Base-by-base conservation (phyloP, 176 grass and related monocot species). In the Carex parvula region DNA sequence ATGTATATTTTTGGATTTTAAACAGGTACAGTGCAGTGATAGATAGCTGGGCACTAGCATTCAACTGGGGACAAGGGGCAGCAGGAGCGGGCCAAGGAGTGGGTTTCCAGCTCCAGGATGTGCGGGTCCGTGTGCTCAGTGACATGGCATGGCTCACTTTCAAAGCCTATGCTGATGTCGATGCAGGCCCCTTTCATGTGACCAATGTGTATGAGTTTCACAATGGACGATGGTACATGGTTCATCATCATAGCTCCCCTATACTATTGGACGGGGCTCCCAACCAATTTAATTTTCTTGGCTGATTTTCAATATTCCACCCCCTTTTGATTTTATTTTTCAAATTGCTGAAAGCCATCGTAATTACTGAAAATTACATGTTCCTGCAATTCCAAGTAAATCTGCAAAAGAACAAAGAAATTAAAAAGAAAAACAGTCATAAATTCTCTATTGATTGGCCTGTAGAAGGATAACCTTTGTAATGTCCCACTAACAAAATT, bases 31-130 rank as follows among this genome's bases (percentile, higher is more conserved):
- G 80, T 61, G 56, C 89, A 8, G 91, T 99, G 33, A 89, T 99
- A 71, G 86, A 91, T 14, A 92, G 91, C 63, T 99, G 97, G 97
- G 76, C 75, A 24, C 41, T 96, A 79, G 58, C 92, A 71, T 94
- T 99, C 88, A 96, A 95, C 84, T 99, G 93, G 97, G 97, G 87
- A 67, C 93, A 92, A 89, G 92, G 92, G 66, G 95, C 89, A 22
- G 92, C 84, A 3, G 92, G 92, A 75, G 94, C 89, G 17, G 92
- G 87, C 3, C 95, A 92, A 88, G 96, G 89, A 22, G 64, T 92
- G 75, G 54, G 70, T 69, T 92, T 96, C 79, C 93, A 96, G 68
- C 60, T 96, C 67, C 85, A 88, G 11, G 89, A 96, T 83, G 93
- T 96, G 20, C 89, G 88, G 64, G 91, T 84, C 65, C 93, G 97